phyloP scores from a whole-genome alignment of 2,329 filamentous ascomycete genomes.

The Pestalotiopsis fici region DNA sequence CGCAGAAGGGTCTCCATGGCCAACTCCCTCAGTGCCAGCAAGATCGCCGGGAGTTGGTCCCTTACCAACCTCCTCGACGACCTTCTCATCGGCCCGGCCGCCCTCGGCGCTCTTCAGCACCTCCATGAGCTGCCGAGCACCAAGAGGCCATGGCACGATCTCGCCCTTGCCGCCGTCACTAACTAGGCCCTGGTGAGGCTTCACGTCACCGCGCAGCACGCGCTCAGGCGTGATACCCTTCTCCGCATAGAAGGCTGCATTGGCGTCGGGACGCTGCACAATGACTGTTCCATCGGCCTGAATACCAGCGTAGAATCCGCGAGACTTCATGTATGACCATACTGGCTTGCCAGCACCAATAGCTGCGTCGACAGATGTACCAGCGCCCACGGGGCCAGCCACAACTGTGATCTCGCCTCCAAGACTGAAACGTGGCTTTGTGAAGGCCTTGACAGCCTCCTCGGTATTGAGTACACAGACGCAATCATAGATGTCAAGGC shows the following conservation, averaged over 20 bases:
- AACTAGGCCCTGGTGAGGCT: constrained; percentile 25
- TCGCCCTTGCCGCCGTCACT: constrained; percentile 29
- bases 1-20: not conserved
- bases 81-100: constrained; percentile 20
- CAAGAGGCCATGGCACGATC: constrained; percentile 38
- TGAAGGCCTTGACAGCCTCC: constrained; percentile 76
- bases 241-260: constrained; percentile 83
- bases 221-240: constrained; percentile 43
- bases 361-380: constrained; percentile 71
- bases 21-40: constrained; percentile 13
- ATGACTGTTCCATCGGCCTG: constrained; percentile 86
- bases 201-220: constrained; percentile 47
- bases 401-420: constrained; percentile 78
- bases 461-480: constrained; percentile 83
- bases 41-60: constrained; percentile 26
- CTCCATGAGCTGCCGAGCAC: constrained; percentile 37
- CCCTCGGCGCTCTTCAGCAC: constrained; percentile 41
- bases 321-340: constrained; percentile 86
- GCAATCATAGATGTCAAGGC: constrained; percentile 87
- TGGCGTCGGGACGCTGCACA: constrained; percentile 84
- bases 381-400: constrained; percentile 69
- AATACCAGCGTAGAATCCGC: constrained; percentile 84
- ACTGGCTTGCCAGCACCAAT: constrained; percentile 58
- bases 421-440: constrained; percentile 71
- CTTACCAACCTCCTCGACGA: constrained; percentile 19